These are phyloP conservation scores for Iodosphaeria phyllophila DNA, from an alignment of 2,329 filamentous ascomycete genomes.

Conservation along the genomic window DNA sequence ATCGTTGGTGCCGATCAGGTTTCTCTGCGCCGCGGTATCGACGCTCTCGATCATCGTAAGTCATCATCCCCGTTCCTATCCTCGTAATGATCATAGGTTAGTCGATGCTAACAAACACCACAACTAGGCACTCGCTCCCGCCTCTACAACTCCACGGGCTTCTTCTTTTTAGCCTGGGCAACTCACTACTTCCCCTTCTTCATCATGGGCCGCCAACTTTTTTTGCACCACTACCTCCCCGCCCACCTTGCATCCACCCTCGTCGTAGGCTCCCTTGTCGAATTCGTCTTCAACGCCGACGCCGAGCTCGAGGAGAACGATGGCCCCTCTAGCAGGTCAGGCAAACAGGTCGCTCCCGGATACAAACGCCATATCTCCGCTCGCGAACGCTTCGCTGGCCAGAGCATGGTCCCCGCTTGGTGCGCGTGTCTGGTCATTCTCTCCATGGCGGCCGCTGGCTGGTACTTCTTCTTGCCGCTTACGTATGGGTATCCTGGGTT, in stretches of 20 bases:
- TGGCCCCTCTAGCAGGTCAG: conserved; percentile 21
- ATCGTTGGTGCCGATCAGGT: conserved; percentile 87
- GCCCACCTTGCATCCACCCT: conserved; percentile 81
- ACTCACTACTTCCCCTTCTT: conserved; percentile 96
- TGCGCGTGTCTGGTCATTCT: conserved; percentile 56
- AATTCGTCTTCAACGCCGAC: conserved; percentile 92
- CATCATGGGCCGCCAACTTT: conserved; percentile 94
- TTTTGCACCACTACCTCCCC: conserved; percentile 93
- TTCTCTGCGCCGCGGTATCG: conserved; percentile 77
- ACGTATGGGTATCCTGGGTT: conserved; percentile 92
- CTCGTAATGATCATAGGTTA: not conserved
- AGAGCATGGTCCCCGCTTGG: conserved; percentile 66
- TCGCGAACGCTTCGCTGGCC: conserved; percentile 59
- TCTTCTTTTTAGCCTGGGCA: conserved; percentile 97
- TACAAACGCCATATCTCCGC: conserved; percentile 51
- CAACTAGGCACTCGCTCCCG: conserved; percentile 75
- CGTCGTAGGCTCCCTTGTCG: conserved; percentile 76
- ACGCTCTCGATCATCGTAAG: conserved; percentile 86
- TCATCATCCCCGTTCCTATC: conserved; percentile 10
- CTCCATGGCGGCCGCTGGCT: conserved; percentile 49
- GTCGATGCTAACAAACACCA: conserved; percentile 4
- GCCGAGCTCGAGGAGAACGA: conserved; percentile 39
- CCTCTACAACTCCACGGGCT: conserved; percentile 95
- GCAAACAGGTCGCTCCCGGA: conserved; percentile 24
- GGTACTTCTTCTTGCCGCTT: conserved; percentile 85